Conservation (phyloP, 495 filamentous ascomycete species). For the Penicillium taxi region DNA sequence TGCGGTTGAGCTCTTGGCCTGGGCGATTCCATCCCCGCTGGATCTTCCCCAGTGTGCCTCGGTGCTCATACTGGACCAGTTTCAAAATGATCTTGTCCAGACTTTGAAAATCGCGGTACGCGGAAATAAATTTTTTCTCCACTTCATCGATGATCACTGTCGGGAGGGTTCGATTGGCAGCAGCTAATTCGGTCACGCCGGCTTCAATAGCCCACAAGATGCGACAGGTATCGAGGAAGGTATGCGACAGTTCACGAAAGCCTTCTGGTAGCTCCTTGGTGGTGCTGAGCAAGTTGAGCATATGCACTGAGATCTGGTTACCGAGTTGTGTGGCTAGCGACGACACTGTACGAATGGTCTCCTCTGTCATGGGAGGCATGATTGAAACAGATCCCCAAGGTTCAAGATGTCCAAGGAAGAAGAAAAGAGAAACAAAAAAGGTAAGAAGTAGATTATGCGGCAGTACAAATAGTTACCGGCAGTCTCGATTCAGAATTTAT, state of each 20-base stretch:
- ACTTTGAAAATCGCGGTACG: conserved; percentile 39
- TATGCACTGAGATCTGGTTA: conserved; percentile 46
- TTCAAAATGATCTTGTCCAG: conserved; percentile 43
- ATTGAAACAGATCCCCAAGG: no score
- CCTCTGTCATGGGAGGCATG: conserved; percentile 10
- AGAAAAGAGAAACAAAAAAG: no score
- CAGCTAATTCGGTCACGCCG: conserved; percentile 36
- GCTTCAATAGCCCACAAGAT: conserved; percentile 45
- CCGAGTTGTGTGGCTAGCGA: conserved; percentile 25
- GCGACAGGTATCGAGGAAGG: conserved; percentile 46
- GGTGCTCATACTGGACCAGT: conserved; percentile 41
- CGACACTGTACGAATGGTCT: conserved; percentile 16
- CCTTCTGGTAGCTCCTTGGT: conserved; percentile 34
- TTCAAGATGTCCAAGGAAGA: no score
- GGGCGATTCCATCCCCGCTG: conserved; percentile 41
- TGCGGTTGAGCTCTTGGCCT: conserved; percentile 14
- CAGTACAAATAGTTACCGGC: no score
- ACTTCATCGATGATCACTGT: conserved; percentile 41
- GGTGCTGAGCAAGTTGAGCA: conserved; percentile 48
- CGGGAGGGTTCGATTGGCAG: conserved; percentile 32
- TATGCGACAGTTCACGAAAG: conserved; percentile 41
- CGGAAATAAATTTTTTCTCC: conserved; percentile 39
- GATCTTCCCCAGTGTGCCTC: conserved; percentile 38
- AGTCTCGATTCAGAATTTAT: no score
- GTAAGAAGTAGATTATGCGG: no score